These are phyloP conservation scores for Solanum raphanifolium DNA, from an alignment of 257 asterid genomes.

Conservation along the genomic window DNA sequence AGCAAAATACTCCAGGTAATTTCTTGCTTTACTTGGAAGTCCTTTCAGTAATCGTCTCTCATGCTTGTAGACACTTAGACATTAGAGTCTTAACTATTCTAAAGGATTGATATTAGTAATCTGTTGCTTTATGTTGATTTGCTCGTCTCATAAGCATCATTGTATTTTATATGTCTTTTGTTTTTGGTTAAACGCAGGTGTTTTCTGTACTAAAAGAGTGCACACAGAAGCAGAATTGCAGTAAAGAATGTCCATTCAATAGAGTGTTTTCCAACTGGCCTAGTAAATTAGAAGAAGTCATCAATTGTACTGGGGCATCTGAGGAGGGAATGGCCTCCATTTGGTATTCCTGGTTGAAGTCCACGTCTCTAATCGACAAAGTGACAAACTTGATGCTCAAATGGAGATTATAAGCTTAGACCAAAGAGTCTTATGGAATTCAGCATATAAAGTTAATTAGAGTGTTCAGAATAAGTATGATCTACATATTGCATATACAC, in stretches of 20 bases:
- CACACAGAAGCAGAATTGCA: neutral
- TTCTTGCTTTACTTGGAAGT: neutral
- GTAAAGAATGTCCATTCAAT: neutral
- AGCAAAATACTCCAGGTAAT: too few relatives aligned
- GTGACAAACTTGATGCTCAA: neutral
- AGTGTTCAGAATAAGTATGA: neutral
- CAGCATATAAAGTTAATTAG: neutral
- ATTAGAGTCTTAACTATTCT: too few relatives aligned
- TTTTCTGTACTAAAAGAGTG: neutral
- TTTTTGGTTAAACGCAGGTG: too few relatives aligned
- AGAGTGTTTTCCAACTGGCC: neutral
- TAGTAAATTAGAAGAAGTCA: neutral
- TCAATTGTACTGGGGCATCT: neutral
- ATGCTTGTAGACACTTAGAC: too few relatives aligned
- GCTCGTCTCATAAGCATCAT: too few relatives aligned
- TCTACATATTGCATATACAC: too few relatives aligned
- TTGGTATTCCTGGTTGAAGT: neutral
- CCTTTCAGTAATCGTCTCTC: neutral
- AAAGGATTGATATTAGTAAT: too few relatives aligned
- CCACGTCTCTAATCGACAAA: neutral
- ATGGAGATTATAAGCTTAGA: neutral
- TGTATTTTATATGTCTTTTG: too few relatives aligned
- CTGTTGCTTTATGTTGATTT: too few relatives aligned
- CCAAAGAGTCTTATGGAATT: neutral
- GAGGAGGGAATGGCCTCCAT: neutral